A percentile compares a stretch with the other conserved stretches of the same genome.
These are phyloP conservation scores for Penicillium macrosclerotiorum DNA, from an alignment of 495 filamentous ascomycete genomes.

Conservation along the genomic window DNA sequence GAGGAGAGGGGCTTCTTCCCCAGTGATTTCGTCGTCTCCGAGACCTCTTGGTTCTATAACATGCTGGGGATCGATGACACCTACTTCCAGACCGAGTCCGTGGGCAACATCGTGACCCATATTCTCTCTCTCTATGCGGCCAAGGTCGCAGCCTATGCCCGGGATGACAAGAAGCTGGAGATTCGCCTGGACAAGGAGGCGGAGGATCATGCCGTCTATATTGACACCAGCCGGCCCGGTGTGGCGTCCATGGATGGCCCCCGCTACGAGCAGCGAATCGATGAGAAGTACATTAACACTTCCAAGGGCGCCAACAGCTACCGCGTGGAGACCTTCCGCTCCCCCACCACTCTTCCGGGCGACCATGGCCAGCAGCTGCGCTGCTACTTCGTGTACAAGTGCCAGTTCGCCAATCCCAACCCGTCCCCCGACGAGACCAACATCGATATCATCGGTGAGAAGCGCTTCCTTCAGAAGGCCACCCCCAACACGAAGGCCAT, in stretches of 20 bases:
- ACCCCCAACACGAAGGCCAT: constrained; percentile 92
- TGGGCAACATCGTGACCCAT: constrained; percentile 84
- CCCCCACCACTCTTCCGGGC: constrained; percentile 66
- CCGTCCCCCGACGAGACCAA: constrained; percentile 74
- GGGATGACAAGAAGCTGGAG: constrained; percentile 89
- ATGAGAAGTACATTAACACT: constrained; percentile 86
- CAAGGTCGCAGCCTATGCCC: constrained; percentile 91
- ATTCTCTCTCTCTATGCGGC: constrained; percentile 96
- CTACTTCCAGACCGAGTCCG: constrained; percentile 92
- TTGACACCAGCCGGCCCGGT: constrained; percentile 92
- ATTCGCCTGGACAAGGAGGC: constrained; percentile 95
- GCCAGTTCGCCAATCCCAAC: constrained; percentile 77
- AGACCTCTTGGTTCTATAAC: constrained; percentile 96
- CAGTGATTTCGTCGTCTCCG: constrained; percentile 71
- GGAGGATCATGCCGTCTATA: constrained; percentile 94
- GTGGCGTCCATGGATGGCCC: constrained; percentile 71
- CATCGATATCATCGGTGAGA: constrained; percentile 88
- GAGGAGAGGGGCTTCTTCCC: constrained; percentile 87
- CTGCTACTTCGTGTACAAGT: constrained; percentile 98
- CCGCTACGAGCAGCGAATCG: constrained; percentile 88
- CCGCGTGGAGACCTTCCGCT: constrained; percentile 96
- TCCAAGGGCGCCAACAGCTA: constrained; percentile 66
- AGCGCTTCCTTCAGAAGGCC: constrained; percentile 90
- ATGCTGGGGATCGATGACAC: constrained; percentile 97
- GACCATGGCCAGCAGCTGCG: constrained; percentile 76